These are phyloP conservation scores for Pythium dissotocum DNA, from an alignment of 352 stramenopile species.

Conservation along the genomic window DNA sequence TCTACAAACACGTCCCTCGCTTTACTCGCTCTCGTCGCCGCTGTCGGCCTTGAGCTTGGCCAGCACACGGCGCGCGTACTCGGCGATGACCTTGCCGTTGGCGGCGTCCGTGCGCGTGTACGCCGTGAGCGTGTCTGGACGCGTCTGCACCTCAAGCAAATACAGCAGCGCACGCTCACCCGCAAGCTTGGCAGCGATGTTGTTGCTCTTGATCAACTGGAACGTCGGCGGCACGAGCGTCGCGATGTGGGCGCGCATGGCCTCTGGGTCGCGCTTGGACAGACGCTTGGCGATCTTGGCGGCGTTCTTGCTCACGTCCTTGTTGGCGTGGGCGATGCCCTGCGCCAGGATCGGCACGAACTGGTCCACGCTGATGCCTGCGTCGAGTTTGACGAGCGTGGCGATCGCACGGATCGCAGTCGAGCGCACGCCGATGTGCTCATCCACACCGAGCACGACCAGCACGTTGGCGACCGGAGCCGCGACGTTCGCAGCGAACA, in stretches of 20 bases:
- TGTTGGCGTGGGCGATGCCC: constrained; percentile 69
- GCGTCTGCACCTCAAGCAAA: constrained; percentile 82
- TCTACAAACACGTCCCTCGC: background rate
- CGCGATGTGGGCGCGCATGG: constrained; percentile 50
- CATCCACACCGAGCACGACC: constrained; percentile 50
- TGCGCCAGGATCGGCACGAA: constrained; percentile 67
- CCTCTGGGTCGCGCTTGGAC: constrained; percentile 64
- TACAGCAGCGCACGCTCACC: constrained; percentile 87
- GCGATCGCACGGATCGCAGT: constrained; percentile 57
- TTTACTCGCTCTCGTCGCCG: constrained; percentile 77
- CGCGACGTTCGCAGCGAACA: constrained; percentile 34
- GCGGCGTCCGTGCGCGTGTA: constrained; percentile 59
- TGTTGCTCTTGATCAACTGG: constrained; percentile 87
- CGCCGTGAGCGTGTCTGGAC: constrained; percentile 74
- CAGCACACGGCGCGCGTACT: constrained; percentile 87
- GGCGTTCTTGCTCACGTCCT: constrained; percentile 75
- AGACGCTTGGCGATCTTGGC: constrained; percentile 75
- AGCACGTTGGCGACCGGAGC: constrained; percentile 31
- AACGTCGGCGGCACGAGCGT: constrained; percentile 80
- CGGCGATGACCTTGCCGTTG: constrained; percentile 83
- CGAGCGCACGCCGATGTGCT: constrained; percentile 64
- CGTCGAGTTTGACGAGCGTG: constrained; percentile 54
- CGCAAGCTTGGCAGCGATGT: constrained; percentile 86
- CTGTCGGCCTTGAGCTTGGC: constrained; percentile 87
- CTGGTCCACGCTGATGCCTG: constrained; percentile 34